Evolutionary conservation across 2,329 filamentous ascomycete genomes (phyloP).

Genomic region (Dothideomycetes sp.): DNA sequence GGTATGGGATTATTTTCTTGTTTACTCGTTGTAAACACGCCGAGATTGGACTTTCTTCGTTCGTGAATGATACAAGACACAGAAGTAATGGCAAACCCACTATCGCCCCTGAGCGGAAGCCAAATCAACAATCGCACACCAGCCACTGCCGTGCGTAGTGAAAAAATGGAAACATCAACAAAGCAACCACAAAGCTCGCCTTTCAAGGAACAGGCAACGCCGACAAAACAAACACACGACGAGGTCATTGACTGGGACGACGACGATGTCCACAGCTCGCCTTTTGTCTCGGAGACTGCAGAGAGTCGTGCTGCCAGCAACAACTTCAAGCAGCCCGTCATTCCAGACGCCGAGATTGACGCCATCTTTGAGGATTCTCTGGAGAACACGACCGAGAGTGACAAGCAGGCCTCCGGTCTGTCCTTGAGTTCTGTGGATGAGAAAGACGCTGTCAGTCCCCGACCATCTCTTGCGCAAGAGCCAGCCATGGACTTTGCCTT

Average conservation of each 20-base stretch:
- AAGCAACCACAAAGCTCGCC: too few relatives aligned
- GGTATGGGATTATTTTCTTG: too few relatives aligned
- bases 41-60: too few relatives aligned
- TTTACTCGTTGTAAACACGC: too few relatives aligned
- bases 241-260: conserved; percentile 30
- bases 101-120: conserved; percentile 10
- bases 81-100: conserved; percentile 10
- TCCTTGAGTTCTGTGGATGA: not conserved
- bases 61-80: not conserved
- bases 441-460: conserved; percentile 4
- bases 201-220: conserved; percentile 7
- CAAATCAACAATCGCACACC: conserved; percentile 12
- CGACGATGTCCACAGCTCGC: conserved; percentile 35
- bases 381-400: conserved; percentile 1
- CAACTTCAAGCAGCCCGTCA: not conserved
- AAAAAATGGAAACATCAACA: conserved; percentile 1
- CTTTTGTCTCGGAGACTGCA: conserved; percentile 39
- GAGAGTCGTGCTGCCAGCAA: conserved; percentile 25
- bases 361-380: conserved; percentile 13
- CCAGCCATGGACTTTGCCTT: conserved; percentile 1
- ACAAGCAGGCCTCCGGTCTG: not conserved
- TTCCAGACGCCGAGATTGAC: conserved; percentile 7
- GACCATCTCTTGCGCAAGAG: not conserved
- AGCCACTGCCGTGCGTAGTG: not conserved
- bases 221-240: conserved; percentile 11